A percentile compares a stretch with the other conserved stretches of the same genome.
These are phyloP conservation scores for Cordyceps tenuipes DNA, from an alignment of 2,329 filamentous ascomycete genomes.

Conservation along the genomic window DNA sequence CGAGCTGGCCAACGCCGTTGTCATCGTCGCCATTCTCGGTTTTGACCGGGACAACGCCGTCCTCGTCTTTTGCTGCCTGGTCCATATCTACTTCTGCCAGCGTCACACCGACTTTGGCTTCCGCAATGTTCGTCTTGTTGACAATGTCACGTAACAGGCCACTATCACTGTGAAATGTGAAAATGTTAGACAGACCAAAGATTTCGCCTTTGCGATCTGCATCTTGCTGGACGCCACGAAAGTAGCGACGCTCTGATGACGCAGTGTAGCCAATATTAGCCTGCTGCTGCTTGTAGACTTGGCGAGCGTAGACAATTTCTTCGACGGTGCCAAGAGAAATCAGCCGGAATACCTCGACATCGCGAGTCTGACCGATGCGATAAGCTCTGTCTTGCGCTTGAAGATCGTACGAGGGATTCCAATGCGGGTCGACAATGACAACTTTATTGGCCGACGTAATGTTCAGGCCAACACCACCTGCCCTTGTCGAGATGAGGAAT, in stretches of 20 bases:
- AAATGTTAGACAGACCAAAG: slow-evolving; percentile 81
- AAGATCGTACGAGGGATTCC: slow-evolving; percentile 91
- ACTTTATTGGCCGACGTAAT: slow-evolving; percentile 98
- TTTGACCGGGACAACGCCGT: slow-evolving; percentile 34
- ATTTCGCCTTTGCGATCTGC: slow-evolving; percentile 82
- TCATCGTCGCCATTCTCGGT: slow-evolving; percentile 49
- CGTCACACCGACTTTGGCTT: slow-evolving; percentile 76
- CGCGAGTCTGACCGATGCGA: slow-evolving; percentile 82
- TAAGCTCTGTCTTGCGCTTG: slow-evolving; percentile 96
- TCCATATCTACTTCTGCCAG: slow-evolving; percentile 70
- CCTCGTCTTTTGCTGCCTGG: slow-evolving; percentile 47
- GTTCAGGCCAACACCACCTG: slow-evolving; percentile 88
- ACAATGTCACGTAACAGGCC: slow-evolving; percentile 89
- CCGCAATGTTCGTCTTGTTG: slow-evolving; percentile 95
- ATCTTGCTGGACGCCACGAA: slow-evolving; percentile 85
- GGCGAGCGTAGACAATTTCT: slow-evolving; percentile 91
- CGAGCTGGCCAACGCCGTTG: slow-evolving; percentile 65
- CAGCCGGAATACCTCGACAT: slow-evolving; percentile 92
- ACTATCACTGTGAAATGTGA: slow-evolving; percentile 71
- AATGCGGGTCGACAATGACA: slow-evolving; percentile 92
- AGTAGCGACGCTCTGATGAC: slow-evolving; percentile 85
- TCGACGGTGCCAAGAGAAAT: slow-evolving; percentile 90
- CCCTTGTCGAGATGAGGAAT: slow-evolving; percentile 89
- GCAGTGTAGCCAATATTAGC: slow-evolving; percentile 96
- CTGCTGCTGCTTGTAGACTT: slow-evolving; percentile 98